phyloP scores from a whole-genome alignment of 441 rosid species.

The Geranium incanum region DNA sequence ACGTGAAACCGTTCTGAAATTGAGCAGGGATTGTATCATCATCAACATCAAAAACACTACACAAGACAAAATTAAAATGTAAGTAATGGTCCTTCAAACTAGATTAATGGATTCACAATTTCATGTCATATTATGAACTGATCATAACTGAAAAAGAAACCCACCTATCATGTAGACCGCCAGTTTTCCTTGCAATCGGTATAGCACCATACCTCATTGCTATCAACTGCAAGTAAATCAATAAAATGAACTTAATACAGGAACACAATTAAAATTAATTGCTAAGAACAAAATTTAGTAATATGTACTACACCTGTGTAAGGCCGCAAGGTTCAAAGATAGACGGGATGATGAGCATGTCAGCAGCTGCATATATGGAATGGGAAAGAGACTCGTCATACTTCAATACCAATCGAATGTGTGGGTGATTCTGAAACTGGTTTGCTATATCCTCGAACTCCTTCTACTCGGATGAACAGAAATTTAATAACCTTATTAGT shows the following conservation, averaged over 20 bases:
- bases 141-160: background rate
- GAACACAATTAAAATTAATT: background rate
- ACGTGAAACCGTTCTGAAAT: conserved; percentile 70
- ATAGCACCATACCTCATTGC: conserved; percentile 88
- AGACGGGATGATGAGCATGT: conserved; percentile 87
- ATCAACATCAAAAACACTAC: conserved; percentile 74
- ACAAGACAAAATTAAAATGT: conserved; percentile 18
- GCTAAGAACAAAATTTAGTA: conserved; percentile 6
- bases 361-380: conserved; percentile 77
- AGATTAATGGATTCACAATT: conserved; percentile 1
- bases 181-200: conserved; percentile 84
- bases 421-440: conserved; percentile 58
- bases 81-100: conserved; percentile 6
- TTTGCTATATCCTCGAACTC: conserved; percentile 82
- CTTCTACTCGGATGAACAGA: conserved; percentile 36
- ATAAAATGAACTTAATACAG: background rate
- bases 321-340: conserved; percentile 98
- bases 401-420: conserved; percentile 66
- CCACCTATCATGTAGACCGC: conserved; percentile 90
- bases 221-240: conserved; percentile 54
- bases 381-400: conserved; percentile 87
- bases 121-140: background rate
- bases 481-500: conserved; percentile 1
- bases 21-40: conserved; percentile 65
- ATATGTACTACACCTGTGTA: conserved; percentile 61